These are phyloP conservation scores for Citrus sinensis DNA, from an alignment of 345 rosid species.

Conservation along the genomic window DVS_A1.0 CM039162.1:32378501-32379000, in stretches of 20 bases:
- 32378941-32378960: conserved; percentile 15
- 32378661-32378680: too few relatives aligned
- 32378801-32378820: too few relatives aligned
- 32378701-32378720: background rate
- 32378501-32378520: too few relatives aligned
- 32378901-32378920: conserved; percentile 8
- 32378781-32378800: background rate
- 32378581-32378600: too few relatives aligned
- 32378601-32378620: too few relatives aligned
- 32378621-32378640: background rate
- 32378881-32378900: background rate
- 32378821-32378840: background rate
- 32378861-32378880: too few relatives aligned
- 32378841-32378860: background rate
- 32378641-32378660: background rate
- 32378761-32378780: background rate
- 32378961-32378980: conserved; percentile 36
- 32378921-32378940: conserved; percentile 8
- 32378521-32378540: too few relatives aligned
- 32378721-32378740: background rate
- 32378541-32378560: too few relatives aligned
- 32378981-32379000: conserved; percentile 66
- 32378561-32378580: too few relatives aligned
- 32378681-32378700: background rate
- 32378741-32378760: conserved; percentile 10